Base-by-base conservation (phyloP, 1,284 basidiomycete genomes). In the Rhodotorula sp. region DNA sequence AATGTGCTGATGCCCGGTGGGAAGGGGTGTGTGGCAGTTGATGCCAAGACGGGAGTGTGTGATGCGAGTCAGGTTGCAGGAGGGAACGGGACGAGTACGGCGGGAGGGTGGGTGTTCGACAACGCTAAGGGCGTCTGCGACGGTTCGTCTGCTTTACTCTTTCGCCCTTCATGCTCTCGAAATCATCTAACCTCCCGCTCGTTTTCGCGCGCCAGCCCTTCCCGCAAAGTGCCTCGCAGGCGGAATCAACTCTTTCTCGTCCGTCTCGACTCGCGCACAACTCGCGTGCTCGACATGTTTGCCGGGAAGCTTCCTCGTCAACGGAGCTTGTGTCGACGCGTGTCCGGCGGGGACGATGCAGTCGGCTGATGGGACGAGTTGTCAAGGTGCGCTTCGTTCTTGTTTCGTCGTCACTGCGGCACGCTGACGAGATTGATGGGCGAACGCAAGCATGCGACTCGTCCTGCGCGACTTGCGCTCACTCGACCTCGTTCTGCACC, bases 81-180 rank as follows among this genome's bases (percentile, higher is more conserved):
- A 1, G 20, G 13, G 54, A 68, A 64, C n/a, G 36, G 29, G 52
- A 64, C 62, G 34, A 30, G 49, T 34, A 74, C 69, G 22, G 80
- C 85, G 86, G 88, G 88, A 10, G 85, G 83, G 20, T 80, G 78
- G 71, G 85, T 92, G 52, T 89, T 86, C n/a, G 89, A 92, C 75
- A 91, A 90, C 75, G 85, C 85, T 76, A 92, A 91, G 81, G 82
- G 85, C 30, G 85, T 87, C 74, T 92, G 90, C 77, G 90, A 92
- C 76, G 85, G 90, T 91, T 77, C 78, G 89, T 84, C 4, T n/a
- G n/a, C 48, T n/a, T 48, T 59, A 34, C 64, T 59, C 61, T 49
- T 51, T 24, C 70, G 3, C 39, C 19, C 39, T 44, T 17, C 39
- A 39, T 44, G n/a, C n/a, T n/a, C n/a, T n/a, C n/a, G n/a, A n/a